Conservation (phyloP, 2,329 filamentous ascomycete genomes). For the Orbilia javanica region DNA sequence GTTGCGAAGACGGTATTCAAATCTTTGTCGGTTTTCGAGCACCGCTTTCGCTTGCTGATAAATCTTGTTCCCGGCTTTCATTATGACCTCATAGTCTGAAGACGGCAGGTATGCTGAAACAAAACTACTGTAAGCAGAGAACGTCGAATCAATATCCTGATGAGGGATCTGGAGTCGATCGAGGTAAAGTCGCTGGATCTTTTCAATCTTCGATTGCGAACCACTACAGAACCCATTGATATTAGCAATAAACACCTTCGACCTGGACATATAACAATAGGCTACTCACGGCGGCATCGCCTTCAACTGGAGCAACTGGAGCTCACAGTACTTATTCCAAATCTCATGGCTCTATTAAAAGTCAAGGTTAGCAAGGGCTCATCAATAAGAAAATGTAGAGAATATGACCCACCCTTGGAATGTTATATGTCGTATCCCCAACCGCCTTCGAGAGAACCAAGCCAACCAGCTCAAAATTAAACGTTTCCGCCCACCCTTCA, state of each 20-base stretch:
- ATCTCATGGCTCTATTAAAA: conserved; percentile 73
- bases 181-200: conserved; percentile 77
- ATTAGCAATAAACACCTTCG: conserved; percentile 1
- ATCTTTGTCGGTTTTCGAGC: conserved; percentile 75
- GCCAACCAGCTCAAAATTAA: conserved; percentile 76
- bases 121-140: conserved; percentile 80
- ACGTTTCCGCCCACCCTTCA: conserved; percentile 71
- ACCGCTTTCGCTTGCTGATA: conserved; percentile 75
- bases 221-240: conserved; percentile 21
- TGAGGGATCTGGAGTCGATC: conserved; percentile 80
- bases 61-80: conserved; percentile 76
- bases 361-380: conserved; percentile 22
- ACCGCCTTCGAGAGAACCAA: conserved; percentile 79
- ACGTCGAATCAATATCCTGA: conserved; percentile 79
- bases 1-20: conserved; percentile 76
- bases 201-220: conserved; percentile 68
- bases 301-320: conserved; percentile 77
- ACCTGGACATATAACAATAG: too few relatives aligned
- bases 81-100: conserved; percentile 78
- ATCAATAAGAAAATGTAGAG: not conserved
- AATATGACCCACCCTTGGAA: conserved; percentile 70
- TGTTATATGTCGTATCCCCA: conserved; percentile 77
- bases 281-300: conserved; percentile 69
- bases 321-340: conserved; percentile 82
- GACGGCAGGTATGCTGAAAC: conserved; percentile 76